Evolutionary conservation across 2,329 filamentous ascomycete genomes (phyloP).

Genomic region (Fusarium penzigii): DNA sequence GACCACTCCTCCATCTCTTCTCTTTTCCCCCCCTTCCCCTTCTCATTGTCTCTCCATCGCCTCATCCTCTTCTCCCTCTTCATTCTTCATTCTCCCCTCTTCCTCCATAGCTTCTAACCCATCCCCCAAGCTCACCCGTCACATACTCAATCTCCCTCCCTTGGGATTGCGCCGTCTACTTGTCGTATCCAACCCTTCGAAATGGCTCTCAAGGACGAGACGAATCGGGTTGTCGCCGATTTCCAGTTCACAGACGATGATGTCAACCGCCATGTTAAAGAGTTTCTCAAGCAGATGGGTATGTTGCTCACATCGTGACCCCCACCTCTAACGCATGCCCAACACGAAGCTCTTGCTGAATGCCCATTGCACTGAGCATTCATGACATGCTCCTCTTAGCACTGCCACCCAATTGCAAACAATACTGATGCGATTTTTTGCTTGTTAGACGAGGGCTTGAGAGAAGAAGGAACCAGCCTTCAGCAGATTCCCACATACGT

Average conservation of each 20-base stretch:
- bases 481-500: slow-evolving; percentile 98
- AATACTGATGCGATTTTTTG: slow-evolving; percentile 12
- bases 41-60: slow-evolving; percentile 18
- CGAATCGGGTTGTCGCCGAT: slow-evolving; percentile 76
- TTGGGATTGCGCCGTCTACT: slow-evolving; percentile 56
- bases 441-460: slow-evolving; percentile 72
- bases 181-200: slow-evolving; percentile 55
- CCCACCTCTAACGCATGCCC: slow-evolving; percentile 2
- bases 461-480: slow-evolving; percentile 75
- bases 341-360: no score
- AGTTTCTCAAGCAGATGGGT: slow-evolving; percentile 87
- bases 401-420: slow-evolving; percentile 7
- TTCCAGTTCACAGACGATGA: slow-evolving; percentile 82
- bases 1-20: slow-evolving; percentile 16
- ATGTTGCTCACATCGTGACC: slow-evolving; percentile 25
- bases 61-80: slow-evolving; percentile 28
- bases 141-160: slow-evolving; percentile 46
- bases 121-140: slow-evolving; percentile 52
- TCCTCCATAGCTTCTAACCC: slow-evolving; percentile 30
- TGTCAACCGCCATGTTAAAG: slow-evolving; percentile 77
- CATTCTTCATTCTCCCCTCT: slow-evolving; percentile 19
- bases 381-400: neutral
- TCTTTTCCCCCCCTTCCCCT: slow-evolving; percentile 10
- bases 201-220: slow-evolving; percentile 69
- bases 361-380: no score